Evolutionary conservation across 169 alveolate species (phyloP).

Genomic region (Eimeria sp.): DNA sequence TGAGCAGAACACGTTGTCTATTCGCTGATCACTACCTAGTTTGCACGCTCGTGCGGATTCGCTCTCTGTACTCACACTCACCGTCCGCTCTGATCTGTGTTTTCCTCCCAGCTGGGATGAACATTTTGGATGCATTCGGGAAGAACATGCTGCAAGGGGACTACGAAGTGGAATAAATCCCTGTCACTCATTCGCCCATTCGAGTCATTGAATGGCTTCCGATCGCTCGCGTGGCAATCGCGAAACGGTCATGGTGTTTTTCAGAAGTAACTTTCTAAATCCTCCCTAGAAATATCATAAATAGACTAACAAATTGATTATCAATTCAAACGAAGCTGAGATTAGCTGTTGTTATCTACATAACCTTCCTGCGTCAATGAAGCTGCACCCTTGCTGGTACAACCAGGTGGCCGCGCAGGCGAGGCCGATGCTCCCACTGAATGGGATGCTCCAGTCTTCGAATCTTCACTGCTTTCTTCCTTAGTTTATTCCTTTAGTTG

Average conservation of each 20-base stretch:
- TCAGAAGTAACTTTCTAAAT: not conserved
- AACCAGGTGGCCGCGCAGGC: constrained; percentile 13
- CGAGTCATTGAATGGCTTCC: not conserved
- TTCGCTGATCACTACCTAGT: not conserved
- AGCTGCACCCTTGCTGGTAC: not conserved
- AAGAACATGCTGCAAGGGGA: not conserved
- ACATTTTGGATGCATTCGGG: not conserved
- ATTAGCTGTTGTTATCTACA: not conserved
- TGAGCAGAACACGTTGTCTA: not conserved
- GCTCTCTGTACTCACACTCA: not conserved
- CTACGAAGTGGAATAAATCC: not conserved
- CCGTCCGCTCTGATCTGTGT: not conserved
- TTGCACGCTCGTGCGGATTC: not conserved
- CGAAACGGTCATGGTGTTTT: not conserved
- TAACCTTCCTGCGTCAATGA: not conserved
- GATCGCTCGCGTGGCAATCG: not conserved
- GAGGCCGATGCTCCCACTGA: constrained; percentile 14
- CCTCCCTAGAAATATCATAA: not conserved
- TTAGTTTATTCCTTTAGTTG: not conserved
- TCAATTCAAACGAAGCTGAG: not conserved
- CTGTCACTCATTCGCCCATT: not conserved
- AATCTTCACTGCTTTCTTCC: not conserved
- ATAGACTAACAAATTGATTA: not conserved
- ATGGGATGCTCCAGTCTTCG: not conserved
- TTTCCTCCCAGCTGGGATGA: not conserved